A percentile compares a stretch with the other conserved stretches of the same genome.
phyloP scores from a whole-genome alignment of 805 yeast genomes.

The Barnettozyma sp. region DNA sequence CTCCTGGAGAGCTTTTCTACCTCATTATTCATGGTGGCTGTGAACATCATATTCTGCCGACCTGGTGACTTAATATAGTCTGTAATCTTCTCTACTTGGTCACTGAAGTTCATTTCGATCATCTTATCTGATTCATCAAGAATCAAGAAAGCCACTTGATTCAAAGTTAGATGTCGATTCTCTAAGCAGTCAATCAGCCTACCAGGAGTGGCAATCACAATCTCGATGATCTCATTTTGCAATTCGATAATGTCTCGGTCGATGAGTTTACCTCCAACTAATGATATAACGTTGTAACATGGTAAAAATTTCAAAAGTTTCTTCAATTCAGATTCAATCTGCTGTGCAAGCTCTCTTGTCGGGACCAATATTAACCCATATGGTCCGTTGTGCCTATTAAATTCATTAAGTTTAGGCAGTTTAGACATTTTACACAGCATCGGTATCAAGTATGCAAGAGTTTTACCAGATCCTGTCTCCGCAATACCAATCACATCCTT shows the following conservation, averaged over 20 bases:
- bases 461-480: conserved; percentile 95
- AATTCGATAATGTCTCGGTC: conserved; percentile 61
- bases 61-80: conserved; percentile 41
- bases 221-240: conserved; percentile 54
- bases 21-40: conserved; percentile 83
- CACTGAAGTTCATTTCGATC: conserved; percentile 93
- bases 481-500: conserved; percentile 85
- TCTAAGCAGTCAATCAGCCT: conserved; percentile 76
- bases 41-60: conserved; percentile 79
- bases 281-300: conserved; percentile 46
- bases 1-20: conserved; percentile 61
- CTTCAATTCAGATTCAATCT: conserved; percentile 62
- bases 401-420: conserved; percentile 39
- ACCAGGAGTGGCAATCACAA: conserved; percentile 93
- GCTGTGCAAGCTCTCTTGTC: conserved; percentile 89
- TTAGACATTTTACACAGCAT: conserved; percentile 47
- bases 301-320: conserved; percentile 38
- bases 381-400: conserved; percentile 54
- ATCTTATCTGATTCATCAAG: conserved; percentile 94
- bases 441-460: conserved; percentile 77
- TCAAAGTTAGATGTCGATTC: conserved; percentile 52
- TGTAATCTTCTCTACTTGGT: conserved; percentile 58
- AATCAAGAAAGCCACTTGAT: conserved; percentile 58
- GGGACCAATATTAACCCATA: conserved; percentile 78
- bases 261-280: conserved; percentile 88